phyloP scores from a whole-genome alignment of 2,329 filamentous ascomycete species.

The Boeremia exigua region DNA sequence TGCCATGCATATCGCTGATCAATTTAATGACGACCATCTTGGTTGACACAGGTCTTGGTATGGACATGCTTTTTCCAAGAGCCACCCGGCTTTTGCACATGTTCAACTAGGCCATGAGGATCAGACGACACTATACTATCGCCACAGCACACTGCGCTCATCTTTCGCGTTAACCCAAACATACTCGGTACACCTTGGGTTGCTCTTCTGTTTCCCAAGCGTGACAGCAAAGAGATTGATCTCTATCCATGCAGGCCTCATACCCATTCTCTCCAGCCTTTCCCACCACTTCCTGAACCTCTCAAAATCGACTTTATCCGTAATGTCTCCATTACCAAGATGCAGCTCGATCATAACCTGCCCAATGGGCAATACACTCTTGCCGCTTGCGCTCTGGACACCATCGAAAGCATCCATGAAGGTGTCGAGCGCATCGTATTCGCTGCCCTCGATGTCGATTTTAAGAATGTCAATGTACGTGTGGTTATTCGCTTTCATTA shows the following conservation, averaged over 20 bases:
- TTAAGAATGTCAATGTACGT: conserved; percentile 45
- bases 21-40: too few relatives aligned
- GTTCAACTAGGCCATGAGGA: not conserved
- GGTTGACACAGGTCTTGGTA: too few relatives aligned
- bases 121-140: not conserved
- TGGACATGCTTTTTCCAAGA: too few relatives aligned
- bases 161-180: conserved; percentile 45
- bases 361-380: conserved; percentile 37
- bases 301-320: conserved; percentile 31
- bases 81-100: too few relatives aligned
- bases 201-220: conserved; percentile 30
- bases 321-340: conserved; percentile 29
- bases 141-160: conserved; percentile 37
- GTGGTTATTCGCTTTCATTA: conserved; percentile 44
- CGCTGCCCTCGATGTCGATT: conserved; percentile 43
- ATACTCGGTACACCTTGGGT: conserved; percentile 43
- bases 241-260: conserved; percentile 45
- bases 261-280: conserved; percentile 42
- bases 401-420: conserved; percentile 40
- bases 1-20: too few relatives aligned
- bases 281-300: conserved; percentile 44
- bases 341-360: conserved; percentile 46
- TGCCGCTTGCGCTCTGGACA: conserved; percentile 23
- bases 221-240: conserved; percentile 43
- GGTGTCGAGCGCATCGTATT: conserved; percentile 39